Evolutionary conservation across 192 early-diverging fungal species (phyloP), one percentile per base, ranked within the genome.

Genomic region (Spizellomyces sp.): DNA sequence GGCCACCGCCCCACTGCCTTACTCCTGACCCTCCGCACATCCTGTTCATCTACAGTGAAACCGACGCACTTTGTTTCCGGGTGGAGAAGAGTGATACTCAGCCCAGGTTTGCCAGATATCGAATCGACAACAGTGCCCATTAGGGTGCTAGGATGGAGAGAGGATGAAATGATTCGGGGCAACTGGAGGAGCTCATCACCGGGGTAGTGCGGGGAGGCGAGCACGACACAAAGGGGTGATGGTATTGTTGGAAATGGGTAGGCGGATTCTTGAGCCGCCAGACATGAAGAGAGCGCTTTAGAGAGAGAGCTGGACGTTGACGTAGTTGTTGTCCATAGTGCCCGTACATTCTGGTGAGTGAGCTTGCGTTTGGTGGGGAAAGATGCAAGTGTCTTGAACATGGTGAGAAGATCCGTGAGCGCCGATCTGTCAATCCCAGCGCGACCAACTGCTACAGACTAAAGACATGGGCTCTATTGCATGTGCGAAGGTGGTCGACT

Each of bases 1-100:
- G 73, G 73, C 73, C 73, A 75, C 43, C 73, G 19, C 3, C 73
- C 73, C 9, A 75, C 73, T 15, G 66, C 58, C 48, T 75, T 75
- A 27, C 42, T 42, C 46, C 55, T 59, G 41, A 67, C 66, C 9
- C 48, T 52, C 27, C 73, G 64, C 19, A 60, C 21, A 3, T 17
- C 46, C 10, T 62, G 50, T 41, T 14, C 12, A 10, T 68, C n/a
- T 6, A 69, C 22, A 5, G 36, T 14, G 59, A 69, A 69, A n/a
- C 19, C 21, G 5, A 45, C 58, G 15, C 10, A 15, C n/a, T 70
- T 15, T 15, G 8, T 66, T 9, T 54, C 22, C 9, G 27, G 8
- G 19, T 58, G 46, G 14, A 59, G 45, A 21, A 60, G 17, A 0
- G 71, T 60, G 42, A 66, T 14, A 27, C 43, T 66, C 44, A 66